Conservation (phyloP, 2,329 filamentous ascomycete species). For the Paecilomyces sp. region DNA sequence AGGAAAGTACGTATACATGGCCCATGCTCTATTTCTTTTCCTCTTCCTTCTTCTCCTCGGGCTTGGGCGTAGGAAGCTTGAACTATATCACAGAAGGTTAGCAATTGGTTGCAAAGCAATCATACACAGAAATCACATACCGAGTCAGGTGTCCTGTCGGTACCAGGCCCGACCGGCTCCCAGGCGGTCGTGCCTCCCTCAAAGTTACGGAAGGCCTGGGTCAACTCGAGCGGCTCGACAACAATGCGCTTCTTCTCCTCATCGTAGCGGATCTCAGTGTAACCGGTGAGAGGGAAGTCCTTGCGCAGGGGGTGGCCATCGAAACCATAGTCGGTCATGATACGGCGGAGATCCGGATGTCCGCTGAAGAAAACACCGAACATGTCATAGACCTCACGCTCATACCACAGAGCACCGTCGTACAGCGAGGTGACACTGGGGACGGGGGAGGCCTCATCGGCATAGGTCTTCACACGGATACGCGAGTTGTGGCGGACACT, state of each 20-base stretch:
- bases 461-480: constrained; percentile 97
- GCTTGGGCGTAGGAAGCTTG: constrained; percentile 92
- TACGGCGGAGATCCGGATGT: constrained; percentile 90
- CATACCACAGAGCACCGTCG: constrained; percentile 97
- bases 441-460: constrained; percentile 89
- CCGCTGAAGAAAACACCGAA: constrained; percentile 96
- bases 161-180: constrained; percentile 64
- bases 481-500: constrained; percentile 94
- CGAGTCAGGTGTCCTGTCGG: constrained; percentile 69
- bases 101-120: neutral
- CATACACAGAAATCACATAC: constrained; percentile 34
- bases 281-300: constrained; percentile 95
- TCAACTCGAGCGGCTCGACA: constrained; percentile 93
- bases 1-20: constrained; percentile 28
- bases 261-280: constrained; percentile 96
- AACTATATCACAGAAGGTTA: constrained; percentile 46
- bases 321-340: constrained; percentile 99
- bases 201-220: constrained; percentile 97
- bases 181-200: constrained; percentile 73
- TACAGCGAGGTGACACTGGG: constrained; percentile 80
- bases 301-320: constrained; percentile 96
- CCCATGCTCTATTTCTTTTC: constrained; percentile 69
- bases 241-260: constrained; percentile 99
- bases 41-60: constrained; percentile 84
- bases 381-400: constrained; percentile 94